Base-by-base conservation (phyloP, 2,329 filamentous ascomycete species). In the Aspergillus neoniger region DNA sequence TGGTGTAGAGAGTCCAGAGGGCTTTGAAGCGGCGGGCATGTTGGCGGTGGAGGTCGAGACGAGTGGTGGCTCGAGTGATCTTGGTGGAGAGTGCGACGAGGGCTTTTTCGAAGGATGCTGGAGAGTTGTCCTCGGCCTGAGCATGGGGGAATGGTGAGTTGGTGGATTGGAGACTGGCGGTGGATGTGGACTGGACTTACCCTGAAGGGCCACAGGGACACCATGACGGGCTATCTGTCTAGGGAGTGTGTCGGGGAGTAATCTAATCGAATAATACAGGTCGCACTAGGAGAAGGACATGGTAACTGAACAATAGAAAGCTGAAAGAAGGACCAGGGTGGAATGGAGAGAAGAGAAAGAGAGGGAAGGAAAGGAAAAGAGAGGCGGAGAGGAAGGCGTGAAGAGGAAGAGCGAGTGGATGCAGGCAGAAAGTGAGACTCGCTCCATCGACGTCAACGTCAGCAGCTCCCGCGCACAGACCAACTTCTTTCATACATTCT, bases 41-140 rank as follows among this genome's bases (percentile, higher is more conserved):
- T 67, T 89, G 84, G 50, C 91, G 87, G 41, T 90, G 83, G 44
- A 81, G 82, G 70, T 96, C 92, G 66, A 97, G 88, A 55, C 84
- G 86, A 44, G 88, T 80, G 69, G 90, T 90, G 2, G 89, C 87
- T 64, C 87, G 85, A 43, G 88, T 83, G 75, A 99, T 97, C 79
- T 95, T 96, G 55, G 82, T 81, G 10, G 93, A 91, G 49, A 99
- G 86, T 23, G 86, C 83, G 9, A 92, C 91, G 30, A 99, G 87
- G 2, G 89, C 87, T 82, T 93, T 97, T 80, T 99, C 95, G 74
- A 98, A 99, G 4, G 89, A 91, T 55, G 92, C 93, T 25, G 95
- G 90, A 66, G 93, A 96, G 73, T 86, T 90, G 74, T 89, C 85
- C 72, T 91, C 85, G 77, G 86, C 86, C 92, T 96, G 70, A 21